Conservation (phyloP, 2,329 filamentous ascomycete genomes). For the Sporothrix schenckii region DNA sequence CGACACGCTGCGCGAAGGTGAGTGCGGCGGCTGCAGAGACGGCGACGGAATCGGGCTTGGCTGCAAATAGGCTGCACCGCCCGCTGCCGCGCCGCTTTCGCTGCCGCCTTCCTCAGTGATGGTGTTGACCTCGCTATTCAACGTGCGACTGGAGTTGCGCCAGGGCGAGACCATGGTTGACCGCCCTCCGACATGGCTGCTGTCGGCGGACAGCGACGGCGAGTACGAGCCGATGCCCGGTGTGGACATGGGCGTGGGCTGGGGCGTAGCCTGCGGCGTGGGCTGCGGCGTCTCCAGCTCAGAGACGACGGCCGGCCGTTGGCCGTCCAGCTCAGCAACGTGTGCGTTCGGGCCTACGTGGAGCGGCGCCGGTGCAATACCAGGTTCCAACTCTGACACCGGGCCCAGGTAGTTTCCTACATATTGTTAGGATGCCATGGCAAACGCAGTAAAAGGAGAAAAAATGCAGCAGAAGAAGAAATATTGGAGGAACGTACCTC, state of each 20-base stretch:
- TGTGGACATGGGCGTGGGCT: slow-evolving; percentile 3
- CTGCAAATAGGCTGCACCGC: neutral
- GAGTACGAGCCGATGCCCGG: slow-evolving; percentile 20
- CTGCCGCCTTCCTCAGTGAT: neutral
- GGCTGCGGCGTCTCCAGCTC: slow-evolving; percentile 34
- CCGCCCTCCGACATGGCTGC: slow-evolving; percentile 4
- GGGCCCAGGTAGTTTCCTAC: slow-evolving; percentile 25
- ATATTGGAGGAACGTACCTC: slow-evolving; percentile 7
- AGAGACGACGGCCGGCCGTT: neutral
- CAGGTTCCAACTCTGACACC: neutral
- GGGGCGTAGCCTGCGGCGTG: slow-evolving; percentile 23
- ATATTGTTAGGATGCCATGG: neutral
- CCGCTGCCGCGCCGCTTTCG: no score
- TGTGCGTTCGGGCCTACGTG: neutral
- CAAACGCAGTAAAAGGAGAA: neutral
- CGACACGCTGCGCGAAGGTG: neutral
- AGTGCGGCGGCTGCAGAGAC: neutral
- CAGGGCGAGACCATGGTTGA: slow-evolving; percentile 32
- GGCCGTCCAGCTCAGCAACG: slow-evolving; percentile 33
- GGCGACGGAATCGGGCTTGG: neutral
- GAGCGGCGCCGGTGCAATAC: neutral
- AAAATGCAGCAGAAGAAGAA: neutral
- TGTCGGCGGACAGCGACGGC: slow-evolving; percentile 12
- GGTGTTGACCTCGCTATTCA: neutral
- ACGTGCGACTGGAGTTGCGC: slow-evolving; percentile 24